Base-by-base conservation (phyloP, 1,284 basidiomycete species). In the Rhodotorula sp. region DNA sequence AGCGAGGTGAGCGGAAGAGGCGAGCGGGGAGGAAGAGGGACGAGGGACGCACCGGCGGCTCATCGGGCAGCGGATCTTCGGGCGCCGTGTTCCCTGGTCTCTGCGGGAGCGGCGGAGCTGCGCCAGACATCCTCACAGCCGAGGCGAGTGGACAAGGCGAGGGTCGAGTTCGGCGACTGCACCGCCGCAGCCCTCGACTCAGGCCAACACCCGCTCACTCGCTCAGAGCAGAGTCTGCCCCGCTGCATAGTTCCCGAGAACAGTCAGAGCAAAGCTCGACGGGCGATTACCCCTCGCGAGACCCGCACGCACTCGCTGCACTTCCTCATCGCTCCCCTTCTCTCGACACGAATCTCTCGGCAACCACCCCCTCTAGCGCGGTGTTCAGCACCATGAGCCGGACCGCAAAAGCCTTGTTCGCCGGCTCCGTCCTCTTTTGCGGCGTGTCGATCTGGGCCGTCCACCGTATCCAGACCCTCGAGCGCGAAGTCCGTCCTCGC, bases 391-490 rank as follows among this genome's bases (percentile, higher is more conserved):
- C 61, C 53, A 91, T 92, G 88, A 91, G 91, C 69, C 85, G 87
- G 68, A 85, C 86, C 63, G 91, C 95, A 34, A 94, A 92, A 81
- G 82, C 86, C 55, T 92, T 94, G 9, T 85, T 98, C 41, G 83
- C 84, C 44, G 86, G 84, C n/a, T 89, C 94, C 7, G 82, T 92
- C 63, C 77, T 87, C 15, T 81, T 91, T 64, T 88, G 91, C 22
- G 85, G 85, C 2, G 82, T 88, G 44, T 92, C 91, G 12, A 88
- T 99, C 79, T 95, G 89, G 88, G 92, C 89, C 32, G 96, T 99
- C 12, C 96, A 98, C 81, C 91, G 86, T 78, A 87, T 96, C 73
- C 96, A 99, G 82, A 84, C 87, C 56, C 86, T 88, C 78, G 95
- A 99, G 81, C 89, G 90, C 67, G 88, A 94, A 79, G 95, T 94